phyloP scores from a whole-genome alignment of 2,329 filamentous ascomycete species.

The Trichoderma atrobrunneum region DNA sequence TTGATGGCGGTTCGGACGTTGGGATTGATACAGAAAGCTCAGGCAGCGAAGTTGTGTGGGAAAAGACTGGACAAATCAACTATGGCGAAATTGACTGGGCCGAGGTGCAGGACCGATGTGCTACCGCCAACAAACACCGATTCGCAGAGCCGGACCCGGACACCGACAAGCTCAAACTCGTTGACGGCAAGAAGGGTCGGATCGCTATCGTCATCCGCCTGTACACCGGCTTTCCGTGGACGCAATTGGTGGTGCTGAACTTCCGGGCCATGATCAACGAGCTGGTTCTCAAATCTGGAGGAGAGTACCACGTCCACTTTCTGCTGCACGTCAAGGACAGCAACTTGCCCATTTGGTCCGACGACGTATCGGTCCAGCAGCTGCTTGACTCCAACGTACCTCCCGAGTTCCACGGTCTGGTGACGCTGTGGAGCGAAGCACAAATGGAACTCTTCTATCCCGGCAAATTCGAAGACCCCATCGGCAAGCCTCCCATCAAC shows the following conservation, averaged over 20 bases:
- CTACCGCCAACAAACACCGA: constrained; percentile 60
- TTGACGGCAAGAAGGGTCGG: constrained; percentile 47
- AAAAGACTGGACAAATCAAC: constrained; percentile 53
- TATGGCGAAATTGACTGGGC: constrained; percentile 57
- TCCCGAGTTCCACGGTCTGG: constrained; percentile 75
- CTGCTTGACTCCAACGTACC: constrained; percentile 66
- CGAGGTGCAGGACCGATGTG: constrained; percentile 51
- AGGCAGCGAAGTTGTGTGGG: constrained; percentile 61
- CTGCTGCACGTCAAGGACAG: constrained; percentile 81
- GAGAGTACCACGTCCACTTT: constrained; percentile 80
- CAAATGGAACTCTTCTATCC: constrained; percentile 79
- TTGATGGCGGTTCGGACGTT: constrained; percentile 68
- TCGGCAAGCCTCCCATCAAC: constrained; percentile 52
- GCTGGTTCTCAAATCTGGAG: constrained; percentile 71
- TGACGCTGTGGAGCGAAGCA: constrained; percentile 78
- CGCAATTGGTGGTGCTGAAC: constrained; percentile 73
- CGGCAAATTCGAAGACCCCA: constrained; percentile 66
- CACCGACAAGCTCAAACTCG: constrained; percentile 35
- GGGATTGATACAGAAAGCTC: constrained; percentile 70
- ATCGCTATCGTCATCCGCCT: constrained; percentile 78
- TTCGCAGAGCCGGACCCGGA: constrained; percentile 45
- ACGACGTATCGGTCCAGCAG: constrained; percentile 67
- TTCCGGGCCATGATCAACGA: constrained; percentile 79
- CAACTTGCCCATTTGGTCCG: constrained; percentile 76
- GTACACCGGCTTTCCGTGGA: constrained; percentile 77